Conservation (phyloP, 352 stramenopile species). For the Phytophthora citricola region DNA sequence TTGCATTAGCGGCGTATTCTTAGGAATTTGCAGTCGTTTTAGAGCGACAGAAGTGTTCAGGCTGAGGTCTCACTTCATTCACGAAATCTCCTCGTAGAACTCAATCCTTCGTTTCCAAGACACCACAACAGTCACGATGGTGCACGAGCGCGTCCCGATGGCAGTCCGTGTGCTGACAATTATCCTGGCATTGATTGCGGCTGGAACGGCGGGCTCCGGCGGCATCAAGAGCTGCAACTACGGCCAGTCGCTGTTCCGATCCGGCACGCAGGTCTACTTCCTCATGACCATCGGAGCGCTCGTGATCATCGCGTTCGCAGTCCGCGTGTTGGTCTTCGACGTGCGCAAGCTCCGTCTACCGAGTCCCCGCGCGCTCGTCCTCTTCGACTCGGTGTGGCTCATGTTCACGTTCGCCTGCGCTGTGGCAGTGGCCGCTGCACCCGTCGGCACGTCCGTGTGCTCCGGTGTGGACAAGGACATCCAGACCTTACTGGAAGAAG, state of each 20-base stretch:
- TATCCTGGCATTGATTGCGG: slow-evolving; percentile 50
- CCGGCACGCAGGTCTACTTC: slow-evolving; percentile 63
- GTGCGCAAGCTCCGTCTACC: slow-evolving; percentile 60
- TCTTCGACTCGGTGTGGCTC: slow-evolving; percentile 60
- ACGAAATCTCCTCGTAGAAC: slow-evolving; percentile 16
- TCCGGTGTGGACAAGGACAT: slow-evolving; percentile 53
- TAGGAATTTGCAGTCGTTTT: slow-evolving; percentile 5
- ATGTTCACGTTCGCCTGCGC: slow-evolving; percentile 68
- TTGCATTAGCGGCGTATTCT: slow-evolving; percentile 26
- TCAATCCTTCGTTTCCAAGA: not conserved
- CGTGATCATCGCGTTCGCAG: slow-evolving; percentile 38
- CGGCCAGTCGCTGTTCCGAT: slow-evolving; percentile 59
- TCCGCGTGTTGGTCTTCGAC: slow-evolving; percentile 62
- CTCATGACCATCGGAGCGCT: slow-evolving; percentile 51
- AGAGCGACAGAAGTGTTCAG: not conserved
- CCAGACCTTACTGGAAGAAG: slow-evolving; percentile 58
- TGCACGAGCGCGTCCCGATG: slow-evolving; percentile 50
- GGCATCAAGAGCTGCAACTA: slow-evolving; percentile 64
- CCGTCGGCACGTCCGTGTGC: slow-evolving; percentile 63
- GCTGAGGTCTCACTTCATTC: slow-evolving; percentile 13
- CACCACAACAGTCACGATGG: slow-evolving; percentile 28
- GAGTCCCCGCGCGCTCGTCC: slow-evolving; percentile 41
- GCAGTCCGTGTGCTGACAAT: slow-evolving; percentile 50
- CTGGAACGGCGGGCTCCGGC: slow-evolving; percentile 42
- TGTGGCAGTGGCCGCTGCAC: slow-evolving; percentile 58